These are phyloP conservation scores for Boletellus deceptivus DNA, from an alignment of 1,284 basidiomycete genomes.

Conservation along the genomic window DNA sequence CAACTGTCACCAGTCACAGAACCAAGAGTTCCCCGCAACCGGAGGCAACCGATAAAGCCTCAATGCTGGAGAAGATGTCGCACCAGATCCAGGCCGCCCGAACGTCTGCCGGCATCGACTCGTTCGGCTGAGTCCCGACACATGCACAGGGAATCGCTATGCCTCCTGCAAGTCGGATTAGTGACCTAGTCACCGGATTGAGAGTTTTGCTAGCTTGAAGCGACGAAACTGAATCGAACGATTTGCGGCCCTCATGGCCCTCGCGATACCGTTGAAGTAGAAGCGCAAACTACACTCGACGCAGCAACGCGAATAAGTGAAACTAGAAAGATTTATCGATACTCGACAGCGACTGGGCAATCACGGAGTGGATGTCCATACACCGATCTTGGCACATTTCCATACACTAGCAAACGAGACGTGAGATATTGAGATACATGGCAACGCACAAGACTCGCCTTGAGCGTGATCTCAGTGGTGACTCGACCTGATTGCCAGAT, in stretches of 20 bases:
- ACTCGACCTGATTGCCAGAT: constrained; percentile 77
- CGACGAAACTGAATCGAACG: not conserved
- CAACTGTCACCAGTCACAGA: not conserved
- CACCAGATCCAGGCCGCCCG: not conserved
- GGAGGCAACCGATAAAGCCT: not conserved
- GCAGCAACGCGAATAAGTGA: not conserved
- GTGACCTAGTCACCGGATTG: not conserved
- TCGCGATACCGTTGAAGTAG: not conserved
- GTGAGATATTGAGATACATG: not conserved
- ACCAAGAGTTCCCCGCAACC: too few species aligned
- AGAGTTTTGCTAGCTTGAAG: not conserved
- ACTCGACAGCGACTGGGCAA: constrained; percentile 61
- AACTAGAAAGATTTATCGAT: constrained; percentile 14
- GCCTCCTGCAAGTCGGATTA: not conserved
- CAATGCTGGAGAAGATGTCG: too few species aligned
- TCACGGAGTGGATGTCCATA: constrained; percentile 70
- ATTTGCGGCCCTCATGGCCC: not conserved
- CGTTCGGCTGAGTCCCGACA: not conserved
- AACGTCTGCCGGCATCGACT: not conserved
- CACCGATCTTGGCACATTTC: constrained; percentile 66
- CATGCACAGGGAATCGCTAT: not conserved
- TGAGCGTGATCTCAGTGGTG: constrained; percentile 45
- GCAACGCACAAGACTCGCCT: constrained; percentile 41
- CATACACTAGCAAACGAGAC: constrained; percentile 51
- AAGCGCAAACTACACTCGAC: not conserved